Conservation (phyloP, 192 early-diverging fungal genomes). For the Gaertneriomyces sp. region DNA sequence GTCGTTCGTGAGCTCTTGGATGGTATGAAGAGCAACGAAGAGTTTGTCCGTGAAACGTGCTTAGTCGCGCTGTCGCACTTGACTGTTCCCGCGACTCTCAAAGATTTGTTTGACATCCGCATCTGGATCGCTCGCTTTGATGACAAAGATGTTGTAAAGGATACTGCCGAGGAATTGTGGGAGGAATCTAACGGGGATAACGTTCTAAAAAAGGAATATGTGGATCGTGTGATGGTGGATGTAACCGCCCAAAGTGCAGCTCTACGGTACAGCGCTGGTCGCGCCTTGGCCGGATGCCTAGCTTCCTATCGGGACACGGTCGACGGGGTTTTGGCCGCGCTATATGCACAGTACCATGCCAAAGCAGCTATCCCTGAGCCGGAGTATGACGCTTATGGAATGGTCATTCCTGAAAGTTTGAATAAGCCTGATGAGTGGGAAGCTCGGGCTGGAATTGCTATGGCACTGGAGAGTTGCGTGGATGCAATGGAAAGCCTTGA, state of each 20-base stretch:
- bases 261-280: conserved; percentile 59
- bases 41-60: conserved; percentile 63
- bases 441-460: conserved; percentile 80
- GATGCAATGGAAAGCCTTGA: conserved; percentile 50
- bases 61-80: conserved; percentile 60
- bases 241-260: conserved; percentile 47
- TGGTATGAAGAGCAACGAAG: conserved; percentile 63
- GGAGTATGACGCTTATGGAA: conserved; percentile 86
- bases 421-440: conserved; percentile 75
- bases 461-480: conserved; percentile 65
- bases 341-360: conserved; percentile 56
- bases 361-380: conserved; percentile 71
- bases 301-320: conserved; percentile 50
- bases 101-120: conserved; percentile 59
- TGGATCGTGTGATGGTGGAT: conserved; percentile 25
- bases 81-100: conserved; percentile 31
- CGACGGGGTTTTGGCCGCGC: conserved; percentile 46
- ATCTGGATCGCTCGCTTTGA: conserved; percentile 73
- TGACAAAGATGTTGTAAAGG: conserved; percentile 47
- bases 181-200: conserved; percentile 42
- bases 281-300: conserved; percentile 64
- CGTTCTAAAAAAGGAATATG: conserved; percentile 10
- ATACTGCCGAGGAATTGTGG: conserved; percentile 64
- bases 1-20: conserved; percentile 59
- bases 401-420: conserved; percentile 80